Conservation (phyloP, 2,329 filamentous ascomycete species). For the Ophiosphaerella korrae region DNA sequence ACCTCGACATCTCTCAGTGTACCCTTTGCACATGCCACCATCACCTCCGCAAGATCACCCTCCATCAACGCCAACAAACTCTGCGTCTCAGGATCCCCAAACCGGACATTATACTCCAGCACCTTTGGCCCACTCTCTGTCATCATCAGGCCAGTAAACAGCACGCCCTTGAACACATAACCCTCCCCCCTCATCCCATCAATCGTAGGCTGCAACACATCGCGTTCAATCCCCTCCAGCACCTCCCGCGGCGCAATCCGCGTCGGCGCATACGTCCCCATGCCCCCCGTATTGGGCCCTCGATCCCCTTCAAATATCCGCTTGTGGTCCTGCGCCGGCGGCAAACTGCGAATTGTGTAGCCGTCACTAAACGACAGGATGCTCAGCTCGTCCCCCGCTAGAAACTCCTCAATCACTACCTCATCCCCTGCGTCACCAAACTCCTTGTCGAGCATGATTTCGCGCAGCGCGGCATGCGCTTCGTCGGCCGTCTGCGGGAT, state of each 20-base stretch:
- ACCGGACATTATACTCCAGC: slow-evolving; percentile 91
- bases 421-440: slow-evolving; percentile 87
- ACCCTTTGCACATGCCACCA: slow-evolving; percentile 81
- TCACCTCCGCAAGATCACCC: slow-evolving; percentile 84
- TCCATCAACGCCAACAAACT: slow-evolving; percentile 82
- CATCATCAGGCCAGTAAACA: slow-evolving; percentile 95
- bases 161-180: slow-evolving; percentile 63
- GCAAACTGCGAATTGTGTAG: slow-evolving; percentile 78
- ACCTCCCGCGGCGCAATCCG: slow-evolving; percentile 60
- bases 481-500: slow-evolving; percentile 82
- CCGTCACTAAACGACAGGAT: slow-evolving; percentile 93
- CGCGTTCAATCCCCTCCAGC: slow-evolving; percentile 77
- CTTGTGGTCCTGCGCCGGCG: slow-evolving; percentile 96
- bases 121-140: slow-evolving; percentile 79
- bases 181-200: slow-evolving; percentile 83
- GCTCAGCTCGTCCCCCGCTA: slow-evolving; percentile 89
- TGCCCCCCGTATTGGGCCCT: slow-evolving; percentile 93
- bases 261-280: slow-evolving; percentile 93
- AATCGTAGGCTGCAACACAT: slow-evolving; percentile 87
- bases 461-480: slow-evolving; percentile 77
- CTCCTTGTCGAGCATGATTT: slow-evolving; percentile 87
- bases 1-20: slow-evolving; percentile 73
- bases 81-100: slow-evolving; percentile 91
- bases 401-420: slow-evolving; percentile 93
- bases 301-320: slow-evolving; percentile 87